Evolutionary conservation across 768 basidiomycete species (phyloP).

Genomic region (Lepiota subincarnata): DNA sequence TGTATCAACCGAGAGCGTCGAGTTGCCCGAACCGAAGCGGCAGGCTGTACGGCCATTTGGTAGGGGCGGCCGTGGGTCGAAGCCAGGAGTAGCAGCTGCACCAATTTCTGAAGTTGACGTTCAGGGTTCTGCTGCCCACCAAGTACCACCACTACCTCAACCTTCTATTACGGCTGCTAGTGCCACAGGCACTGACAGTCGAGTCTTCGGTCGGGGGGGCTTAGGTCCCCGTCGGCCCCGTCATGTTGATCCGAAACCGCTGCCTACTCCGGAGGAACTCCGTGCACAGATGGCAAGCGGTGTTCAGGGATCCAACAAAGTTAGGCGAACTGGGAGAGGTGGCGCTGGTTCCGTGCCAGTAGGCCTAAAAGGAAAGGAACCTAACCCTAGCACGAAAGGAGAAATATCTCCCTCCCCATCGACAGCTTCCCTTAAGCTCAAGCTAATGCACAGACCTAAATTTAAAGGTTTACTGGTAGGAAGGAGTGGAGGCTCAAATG

Average conservation of each 20-base stretch:
- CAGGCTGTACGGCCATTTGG: too few species aligned
- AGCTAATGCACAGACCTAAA: neutral
- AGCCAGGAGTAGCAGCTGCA: too few species aligned
- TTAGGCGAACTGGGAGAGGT: neutral
- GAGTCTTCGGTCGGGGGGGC: neutral
- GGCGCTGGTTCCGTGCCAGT: neutral
- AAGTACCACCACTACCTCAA: too few species aligned
- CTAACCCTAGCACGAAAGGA: neutral
- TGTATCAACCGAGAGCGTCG: too few species aligned
- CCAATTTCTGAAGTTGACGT: too few species aligned
- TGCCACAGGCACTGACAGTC: neutral
- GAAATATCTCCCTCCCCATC: neutral
- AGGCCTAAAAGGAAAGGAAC: neutral
- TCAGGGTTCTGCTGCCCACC: too few species aligned
- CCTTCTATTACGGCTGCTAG: too few species aligned
- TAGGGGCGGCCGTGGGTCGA: too few species aligned
- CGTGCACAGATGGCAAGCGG: neutral
- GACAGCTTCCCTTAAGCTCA: slow-evolving; percentile 4
- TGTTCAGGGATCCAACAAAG: neutral
- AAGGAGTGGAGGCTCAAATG: neutral
- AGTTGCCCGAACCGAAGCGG: too few species aligned
- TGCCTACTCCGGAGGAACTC: neutral
- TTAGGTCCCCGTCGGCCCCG: neutral
- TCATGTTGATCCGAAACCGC: slow-evolving; percentile 3
- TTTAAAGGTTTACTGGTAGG: neutral